Base-by-base conservation (phyloP, 805 yeast genomes). In the Ogataea glucozyma region DNA sequence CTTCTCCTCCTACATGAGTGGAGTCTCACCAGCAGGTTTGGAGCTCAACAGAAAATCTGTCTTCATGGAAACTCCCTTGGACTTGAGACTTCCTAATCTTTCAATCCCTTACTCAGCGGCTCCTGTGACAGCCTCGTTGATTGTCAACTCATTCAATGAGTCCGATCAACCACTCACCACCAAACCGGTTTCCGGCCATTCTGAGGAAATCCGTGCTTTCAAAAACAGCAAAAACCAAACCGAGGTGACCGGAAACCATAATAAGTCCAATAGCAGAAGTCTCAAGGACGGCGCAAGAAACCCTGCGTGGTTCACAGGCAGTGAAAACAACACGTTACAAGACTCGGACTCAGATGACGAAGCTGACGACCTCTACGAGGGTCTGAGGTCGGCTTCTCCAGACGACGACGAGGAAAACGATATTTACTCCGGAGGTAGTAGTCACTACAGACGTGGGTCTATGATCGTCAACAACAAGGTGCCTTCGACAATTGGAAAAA, bases 21-120 rank as follows among this genome's bases (percentile, higher is more conserved):
- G 59, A 19, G 49, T 60, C 14, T 51, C 64, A 14, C 59, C 63
- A 22, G 50, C 64, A 18, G 60, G 64, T 27, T 44, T 60, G 34
- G 62, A 59, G 30, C 37, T 60, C 19, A 57, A 54, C 40, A 48
- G 49, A 17, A 31, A 41, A 16, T 53, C 67, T 9, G 56, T 66
- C 12, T 64, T 62, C 43, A 44, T 56, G 40, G 66, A 62, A 41
- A 41, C 62, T 11, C 48, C 66, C 5, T 37, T 64, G 33, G 67
- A 64, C 48, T 52, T 63, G 38, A 62, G 64, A 42, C 52, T 61
- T 33, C 62, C 66, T 10, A 65, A 57, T 37, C 43, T 61, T 32
- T 75, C 78, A 48, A 83, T 85, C 46, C 91, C 91, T 5, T 85
- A 85, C 53, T 71, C 81, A 30, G 74, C 84, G 19, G 88, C 91